Conservation (phyloP, 768 basidiomycete species). For the Termitomyces heimii region DNA sequence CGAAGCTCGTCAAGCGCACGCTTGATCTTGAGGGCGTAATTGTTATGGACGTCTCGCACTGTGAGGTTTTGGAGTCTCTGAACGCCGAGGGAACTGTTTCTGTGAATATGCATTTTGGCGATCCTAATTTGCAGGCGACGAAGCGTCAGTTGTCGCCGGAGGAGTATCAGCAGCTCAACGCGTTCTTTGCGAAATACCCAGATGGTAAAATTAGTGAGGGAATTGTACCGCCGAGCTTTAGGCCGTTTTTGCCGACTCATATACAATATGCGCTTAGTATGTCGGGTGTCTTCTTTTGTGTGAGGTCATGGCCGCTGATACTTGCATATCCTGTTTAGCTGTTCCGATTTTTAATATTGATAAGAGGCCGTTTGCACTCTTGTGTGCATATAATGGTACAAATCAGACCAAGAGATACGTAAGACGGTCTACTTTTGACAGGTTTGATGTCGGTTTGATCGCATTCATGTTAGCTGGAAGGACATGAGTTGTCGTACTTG, state of each 20-base stretch:
- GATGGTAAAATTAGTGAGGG: constrained; percentile 88
- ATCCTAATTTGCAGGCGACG: constrained; percentile 44
- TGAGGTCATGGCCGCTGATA: not conserved
- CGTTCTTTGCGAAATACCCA: constrained; percentile 73
- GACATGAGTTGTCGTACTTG: constrained; percentile 86
- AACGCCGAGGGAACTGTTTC: constrained; percentile 54
- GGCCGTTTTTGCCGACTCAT: constrained; percentile 73
- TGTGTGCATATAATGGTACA: constrained; percentile 87
- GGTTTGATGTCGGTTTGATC: not conserved
- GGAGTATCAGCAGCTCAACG: constrained; percentile 70
- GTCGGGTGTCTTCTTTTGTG: constrained; percentile 19
- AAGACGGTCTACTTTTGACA: constrained; percentile 2
- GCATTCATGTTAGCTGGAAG: constrained; percentile 54
- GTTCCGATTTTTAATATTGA: constrained; percentile 94
- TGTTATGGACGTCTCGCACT: constrained; percentile 89
- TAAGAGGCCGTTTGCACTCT: constrained; percentile 83
- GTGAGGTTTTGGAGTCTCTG: constrained; percentile 77
- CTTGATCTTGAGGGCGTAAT: constrained; percentile 90
- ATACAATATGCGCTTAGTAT: constrained; percentile 86
- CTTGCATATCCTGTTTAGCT: constrained; percentile 33
- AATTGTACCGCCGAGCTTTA: constrained; percentile 76
- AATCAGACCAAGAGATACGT: constrained; percentile 80
- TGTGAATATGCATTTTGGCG: constrained; percentile 67
- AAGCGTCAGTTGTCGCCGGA: constrained; percentile 54
- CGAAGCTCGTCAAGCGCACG: constrained; percentile 82